Percentiles rank a stretch among this genome's conserved stretches.
Conservation (phyloP, 768 basidiomycete genomes). For the Mycena kentingensis region DNA sequence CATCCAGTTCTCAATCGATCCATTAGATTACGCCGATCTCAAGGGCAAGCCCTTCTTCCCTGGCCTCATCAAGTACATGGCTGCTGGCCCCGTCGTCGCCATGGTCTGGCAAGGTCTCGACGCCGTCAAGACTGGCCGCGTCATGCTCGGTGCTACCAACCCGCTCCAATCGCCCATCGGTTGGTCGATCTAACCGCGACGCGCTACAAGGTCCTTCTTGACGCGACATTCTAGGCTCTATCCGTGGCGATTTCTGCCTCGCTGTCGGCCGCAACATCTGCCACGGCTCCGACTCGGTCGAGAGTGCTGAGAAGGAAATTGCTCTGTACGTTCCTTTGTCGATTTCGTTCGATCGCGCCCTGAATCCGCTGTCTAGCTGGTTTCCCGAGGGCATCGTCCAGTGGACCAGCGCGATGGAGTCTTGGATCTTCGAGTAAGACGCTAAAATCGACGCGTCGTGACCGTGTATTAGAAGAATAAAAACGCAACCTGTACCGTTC, state of each 20-base stretch:
- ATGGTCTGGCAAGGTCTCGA: conserved; percentile 97
- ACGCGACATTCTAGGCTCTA: conserved; percentile 63
- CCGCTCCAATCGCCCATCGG: conserved; percentile 88
- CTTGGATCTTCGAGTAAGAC: conserved; percentile 80
- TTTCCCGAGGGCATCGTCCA: conserved; percentile 85
- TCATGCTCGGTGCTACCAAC: conserved; percentile 96
- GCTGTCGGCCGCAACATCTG: conserved; percentile 95
- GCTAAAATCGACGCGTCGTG: conserved; percentile 5
- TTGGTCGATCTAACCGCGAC: conserved; percentile 36
- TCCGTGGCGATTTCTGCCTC: conserved; percentile 94
- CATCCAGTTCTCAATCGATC: conserved; percentile 18
- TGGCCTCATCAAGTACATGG: conserved; percentile 95
- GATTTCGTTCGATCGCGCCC: conserved; percentile 4
- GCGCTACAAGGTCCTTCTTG: conserved; percentile 6
- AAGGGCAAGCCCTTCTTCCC: conserved; percentile 95
- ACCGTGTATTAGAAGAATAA: conserved; percentile 19
- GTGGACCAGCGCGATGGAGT: conserved; percentile 63
- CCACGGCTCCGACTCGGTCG: conserved; percentile 88
- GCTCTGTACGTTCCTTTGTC: conserved; percentile 59
- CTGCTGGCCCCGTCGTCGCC: conserved; percentile 90
- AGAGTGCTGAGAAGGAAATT: conserved; percentile 94
- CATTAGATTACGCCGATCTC: conserved; percentile 92
- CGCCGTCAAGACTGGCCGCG: conserved; percentile 92
- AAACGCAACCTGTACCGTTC: conserved; percentile 14
- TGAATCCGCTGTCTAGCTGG: conserved; percentile 56